Conservation (phyloP, 257 asterid genomes). For the Verbena officinalis region DNA sequence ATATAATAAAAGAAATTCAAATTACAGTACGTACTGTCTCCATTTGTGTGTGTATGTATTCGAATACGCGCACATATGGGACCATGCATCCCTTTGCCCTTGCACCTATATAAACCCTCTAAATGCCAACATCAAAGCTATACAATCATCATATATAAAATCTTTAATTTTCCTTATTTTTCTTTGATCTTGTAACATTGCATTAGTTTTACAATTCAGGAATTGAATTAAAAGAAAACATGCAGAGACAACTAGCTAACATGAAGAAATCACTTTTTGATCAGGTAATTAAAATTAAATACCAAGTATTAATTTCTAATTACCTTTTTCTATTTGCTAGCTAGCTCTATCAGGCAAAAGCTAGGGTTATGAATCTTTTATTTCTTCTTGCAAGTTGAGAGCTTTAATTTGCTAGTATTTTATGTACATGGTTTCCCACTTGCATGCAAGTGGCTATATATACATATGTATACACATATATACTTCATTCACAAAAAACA, state of each 20-base stretch:
- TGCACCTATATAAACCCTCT: conserved; percentile 41
- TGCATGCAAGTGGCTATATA: conserved; percentile 9
- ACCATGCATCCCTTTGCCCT: conserved; percentile 3
- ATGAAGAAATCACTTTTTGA: conserved; percentile 66
- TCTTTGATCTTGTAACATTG: too few species aligned
- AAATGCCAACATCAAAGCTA: conserved; percentile 30
- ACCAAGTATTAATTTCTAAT: too few species aligned
- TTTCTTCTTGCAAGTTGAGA: conserved; percentile 18
- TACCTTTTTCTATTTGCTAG: neutral
- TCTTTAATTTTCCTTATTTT: neutral
- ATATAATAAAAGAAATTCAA: too few species aligned
- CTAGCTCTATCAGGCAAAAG: neutral
- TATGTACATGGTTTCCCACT: conserved; percentile 10
- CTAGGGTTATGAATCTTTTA: neutral
- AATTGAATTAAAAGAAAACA: too few species aligned
- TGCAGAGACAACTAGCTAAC: conserved; percentile 56
- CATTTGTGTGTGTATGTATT: too few species aligned
- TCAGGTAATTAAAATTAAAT: conserved; percentile 43
- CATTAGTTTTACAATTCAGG: too few species aligned
- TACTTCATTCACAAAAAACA: too few species aligned
- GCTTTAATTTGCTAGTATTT: neutral
- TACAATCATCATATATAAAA: conserved; percentile 24
- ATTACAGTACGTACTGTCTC: too few species aligned
- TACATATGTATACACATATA: too few species aligned
- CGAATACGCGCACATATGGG: conserved; percentile 10